Base-by-base conservation (phyloP, 148 eudicot genomes). In the Rhododendron simsii region DNA sequence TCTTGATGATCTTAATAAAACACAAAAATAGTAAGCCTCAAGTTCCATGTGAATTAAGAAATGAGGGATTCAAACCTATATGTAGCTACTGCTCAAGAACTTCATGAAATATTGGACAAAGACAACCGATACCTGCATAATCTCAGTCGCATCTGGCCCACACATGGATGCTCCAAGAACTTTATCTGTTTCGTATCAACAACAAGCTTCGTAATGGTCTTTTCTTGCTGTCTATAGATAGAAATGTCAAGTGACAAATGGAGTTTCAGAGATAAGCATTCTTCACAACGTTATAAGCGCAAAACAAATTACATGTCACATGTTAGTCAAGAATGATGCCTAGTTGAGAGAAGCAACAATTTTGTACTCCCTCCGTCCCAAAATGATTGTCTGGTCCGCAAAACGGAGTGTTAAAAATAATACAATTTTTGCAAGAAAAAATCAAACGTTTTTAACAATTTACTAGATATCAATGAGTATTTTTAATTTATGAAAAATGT, bases 121-220 rank as follows among this genome's bases (percentile, higher is more conserved):
- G 67, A 26, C 26, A 50, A 80, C 57, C 9, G 2, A 57, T 91
- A 94, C 99, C 98, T 97, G 98, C 96, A 97, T 94, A 85, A 97
- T 95, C 89, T 97, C 99, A 87, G 99, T 87, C n/a, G 98, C 93
- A 93, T 97, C 98, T 50, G 98, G 98, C 77, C 99, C 99, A 80
- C 98, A 95, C 99, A 95, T 97, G 87, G 99, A 92, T 75, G 98
- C 99, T 85, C 99, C 99, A 86, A 97, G 90, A 85, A 97, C 99
- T 91, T 91, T 95, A 92, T 97, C 95, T 2, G 95, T 95, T 88
- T 93, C 61, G 93, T 93, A 86, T 95, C 98, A 65, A 97, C 99
- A 84, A 97, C 80, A 89, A 97, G 98, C 91, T 97, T 97, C 99
- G 94, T 95, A 67, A 95, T 61, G 41, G 96, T 86, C 88, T 95